Evolutionary conservation across 768 basidiomycete genomes (phyloP).

Genomic region (Guyanaporus albipodus): DNA sequence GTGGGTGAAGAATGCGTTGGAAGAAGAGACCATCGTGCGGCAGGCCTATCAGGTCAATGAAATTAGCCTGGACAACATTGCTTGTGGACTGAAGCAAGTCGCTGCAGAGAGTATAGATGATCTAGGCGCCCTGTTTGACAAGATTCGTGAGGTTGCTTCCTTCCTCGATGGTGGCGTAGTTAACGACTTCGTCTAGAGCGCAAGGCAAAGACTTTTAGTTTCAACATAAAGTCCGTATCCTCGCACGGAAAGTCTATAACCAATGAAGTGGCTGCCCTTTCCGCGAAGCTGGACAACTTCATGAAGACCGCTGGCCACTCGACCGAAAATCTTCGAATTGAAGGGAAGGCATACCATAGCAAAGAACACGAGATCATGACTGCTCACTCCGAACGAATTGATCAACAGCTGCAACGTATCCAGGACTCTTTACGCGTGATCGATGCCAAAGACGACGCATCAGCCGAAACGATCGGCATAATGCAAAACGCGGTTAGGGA

Average conservation of each 20-base stretch:
- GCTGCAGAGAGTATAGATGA: conserved; percentile 69
- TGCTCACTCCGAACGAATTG: conserved; percentile 49
- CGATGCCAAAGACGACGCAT: conserved; percentile 50
- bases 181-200: conserved; percentile 51
- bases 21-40: conserved; percentile 77
- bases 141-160: conserved; percentile 59
- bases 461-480: conserved; percentile 46
- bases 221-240: conserved; percentile 64
- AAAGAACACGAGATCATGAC: conserved; percentile 54
- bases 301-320: conserved; percentile 52
- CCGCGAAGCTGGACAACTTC: conserved; percentile 59
- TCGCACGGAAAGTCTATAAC: conserved; percentile 59
- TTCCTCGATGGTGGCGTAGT: neutral
- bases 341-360: conserved; percentile 52
- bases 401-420: conserved; percentile 53
- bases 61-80: conserved; percentile 63
- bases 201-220: conserved; percentile 56
- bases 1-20: conserved; percentile 53
- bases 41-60: conserved; percentile 79
- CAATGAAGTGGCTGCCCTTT: conserved; percentile 49
- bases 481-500: conserved; percentile 51
- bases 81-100: conserved; percentile 59
- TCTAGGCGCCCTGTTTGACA: conserved; percentile 68
- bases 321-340: conserved; percentile 48
- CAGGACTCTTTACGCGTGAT: conserved; percentile 51